Evolutionary conservation across 108 stramenopile genomes (phyloP).

Genomic region (Fragilaria crotonensis): DNA sequence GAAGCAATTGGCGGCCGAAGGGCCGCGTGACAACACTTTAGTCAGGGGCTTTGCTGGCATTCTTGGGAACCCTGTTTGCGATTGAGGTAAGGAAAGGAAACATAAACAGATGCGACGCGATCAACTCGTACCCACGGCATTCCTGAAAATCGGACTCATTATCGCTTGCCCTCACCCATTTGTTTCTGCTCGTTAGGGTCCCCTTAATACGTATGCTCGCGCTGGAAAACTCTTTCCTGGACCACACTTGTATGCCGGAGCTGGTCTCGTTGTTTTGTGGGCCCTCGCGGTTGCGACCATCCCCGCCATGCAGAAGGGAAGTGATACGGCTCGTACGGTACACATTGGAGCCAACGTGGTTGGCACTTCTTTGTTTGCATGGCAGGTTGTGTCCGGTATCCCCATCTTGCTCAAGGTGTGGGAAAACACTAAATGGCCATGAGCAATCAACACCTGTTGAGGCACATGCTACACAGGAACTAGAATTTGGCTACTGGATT

Average conservation of each 20-base stretch:
- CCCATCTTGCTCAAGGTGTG: constrained; percentile 90
- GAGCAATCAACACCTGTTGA: too few species aligned
- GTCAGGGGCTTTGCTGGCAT: constrained; percentile 81
- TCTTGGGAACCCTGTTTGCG: constrained; percentile 86
- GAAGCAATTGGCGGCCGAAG: constrained; percentile 56
- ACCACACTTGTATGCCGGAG: constrained; percentile 95
- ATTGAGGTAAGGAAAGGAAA: constrained; percentile 78
- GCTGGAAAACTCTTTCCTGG: constrained; percentile 97
- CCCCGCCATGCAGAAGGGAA: constrained; percentile 96
- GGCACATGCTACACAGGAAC: too few species aligned
- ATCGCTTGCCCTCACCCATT: too few species aligned
- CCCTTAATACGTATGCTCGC: constrained; percentile 93
- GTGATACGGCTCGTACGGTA: constrained; percentile 83
- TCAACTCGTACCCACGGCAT: too few species aligned
- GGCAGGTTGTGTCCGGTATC: constrained; percentile 86
- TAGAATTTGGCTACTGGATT: too few species aligned
- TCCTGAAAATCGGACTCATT: too few species aligned
- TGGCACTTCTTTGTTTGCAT: constrained; percentile 85
- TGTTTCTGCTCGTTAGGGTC: constrained; percentile 42
- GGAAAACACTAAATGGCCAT: constrained; percentile 87
- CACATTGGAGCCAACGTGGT: constrained; percentile 93
- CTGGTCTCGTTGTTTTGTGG: constrained; percentile 91
- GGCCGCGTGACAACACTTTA: constrained; percentile 85
- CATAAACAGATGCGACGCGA: too few species aligned
- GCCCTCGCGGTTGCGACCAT: constrained; percentile 83